A percentile compares a stretch with the other conserved stretches of the same genome.
Evolutionary conservation across 148 eudicot species (phyloP).

Genomic region (Amaranthus palmeri): DNA sequence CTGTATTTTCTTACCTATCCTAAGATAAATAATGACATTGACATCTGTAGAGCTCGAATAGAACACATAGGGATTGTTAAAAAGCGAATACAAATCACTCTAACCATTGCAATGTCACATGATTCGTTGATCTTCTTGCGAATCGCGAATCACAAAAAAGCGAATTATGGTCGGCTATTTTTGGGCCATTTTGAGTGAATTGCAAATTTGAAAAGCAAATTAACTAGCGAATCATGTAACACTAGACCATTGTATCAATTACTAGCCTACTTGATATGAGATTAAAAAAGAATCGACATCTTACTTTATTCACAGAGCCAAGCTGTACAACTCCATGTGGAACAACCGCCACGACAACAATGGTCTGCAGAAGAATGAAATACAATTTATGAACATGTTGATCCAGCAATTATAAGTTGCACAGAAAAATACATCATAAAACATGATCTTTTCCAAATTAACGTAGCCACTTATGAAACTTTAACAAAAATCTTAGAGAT

Average conservation of each 20-base stretch:
- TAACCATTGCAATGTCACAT: not conserved
- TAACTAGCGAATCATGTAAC: too few relatives aligned
- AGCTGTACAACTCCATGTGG: slow-evolving; percentile 15
- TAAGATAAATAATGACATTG: not conserved
- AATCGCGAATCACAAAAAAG: too few relatives aligned
- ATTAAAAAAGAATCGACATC: too few relatives aligned
- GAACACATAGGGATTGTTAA: not conserved
- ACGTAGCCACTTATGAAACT: too few relatives aligned
- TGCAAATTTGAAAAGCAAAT: too few relatives aligned
- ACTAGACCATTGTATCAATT: too few relatives aligned
- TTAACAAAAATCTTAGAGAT: not conserved
- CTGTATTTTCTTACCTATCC: not conserved
- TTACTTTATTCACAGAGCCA: not conserved
- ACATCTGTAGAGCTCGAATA: not conserved
- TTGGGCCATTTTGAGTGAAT: too few relatives aligned
- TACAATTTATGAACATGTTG: not conserved
- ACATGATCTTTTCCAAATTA: too few relatives aligned
- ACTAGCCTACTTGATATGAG: too few relatives aligned
- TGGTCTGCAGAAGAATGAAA: slow-evolving; percentile 15
- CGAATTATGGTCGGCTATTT: too few relatives aligned
- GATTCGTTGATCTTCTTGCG: too few relatives aligned
- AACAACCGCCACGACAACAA: slow-evolving; percentile 17
- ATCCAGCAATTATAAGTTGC: not conserved
- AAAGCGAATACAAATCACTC: not conserved
- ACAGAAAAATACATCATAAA: too few relatives aligned